phyloP scores from a whole-genome alignment of 805 yeast genomes.

The Debaryomyces castellii region DNA sequence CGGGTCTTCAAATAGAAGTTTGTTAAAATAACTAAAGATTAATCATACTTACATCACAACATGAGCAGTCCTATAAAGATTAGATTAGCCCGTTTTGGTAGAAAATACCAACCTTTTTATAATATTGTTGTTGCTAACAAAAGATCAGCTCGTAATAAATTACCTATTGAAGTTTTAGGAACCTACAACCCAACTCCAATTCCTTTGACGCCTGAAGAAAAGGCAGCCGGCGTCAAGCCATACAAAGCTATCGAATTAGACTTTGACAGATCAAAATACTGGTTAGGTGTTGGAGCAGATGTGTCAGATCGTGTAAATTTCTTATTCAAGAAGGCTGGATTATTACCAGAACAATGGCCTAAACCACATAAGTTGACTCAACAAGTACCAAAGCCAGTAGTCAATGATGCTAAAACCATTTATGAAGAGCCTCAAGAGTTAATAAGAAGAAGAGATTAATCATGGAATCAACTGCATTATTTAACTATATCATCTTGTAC shows the following conservation, averaged over 20 bases:
- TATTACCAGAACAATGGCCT: constrained; percentile 60
- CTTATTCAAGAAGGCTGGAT: constrained; percentile 77
- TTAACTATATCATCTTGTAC: constrained; percentile 6
- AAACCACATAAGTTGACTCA: constrained; percentile 42
- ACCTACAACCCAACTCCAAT: constrained; percentile 85
- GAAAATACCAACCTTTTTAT: constrained; percentile 82
- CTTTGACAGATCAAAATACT: constrained; percentile 86
- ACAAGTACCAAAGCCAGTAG: constrained; percentile 28
- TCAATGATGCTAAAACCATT: constrained; percentile 23
- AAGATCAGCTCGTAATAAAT: constrained; percentile 74
- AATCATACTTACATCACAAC: neutral
- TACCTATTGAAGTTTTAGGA: constrained; percentile 94
- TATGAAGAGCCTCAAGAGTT: constrained; percentile 33
- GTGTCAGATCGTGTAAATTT: constrained; percentile 80
- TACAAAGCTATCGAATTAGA: constrained; percentile 81
- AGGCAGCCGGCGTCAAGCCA: constrained; percentile 55
- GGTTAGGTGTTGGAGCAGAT: constrained; percentile 98
- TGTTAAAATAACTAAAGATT: too few species aligned
- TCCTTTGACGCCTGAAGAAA: constrained; percentile 63
- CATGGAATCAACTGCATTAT: neutral
- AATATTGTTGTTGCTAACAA: constrained; percentile 87
- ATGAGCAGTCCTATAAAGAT: constrained; percentile 76
- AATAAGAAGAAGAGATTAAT: constrained; percentile 30
- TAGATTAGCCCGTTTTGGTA: constrained; percentile 89
- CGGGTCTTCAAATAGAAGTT: too few species aligned